Evolutionary conservation across 345 rosid genomes (phyloP).

Genomic region (Populus ilicifolia): DNA sequence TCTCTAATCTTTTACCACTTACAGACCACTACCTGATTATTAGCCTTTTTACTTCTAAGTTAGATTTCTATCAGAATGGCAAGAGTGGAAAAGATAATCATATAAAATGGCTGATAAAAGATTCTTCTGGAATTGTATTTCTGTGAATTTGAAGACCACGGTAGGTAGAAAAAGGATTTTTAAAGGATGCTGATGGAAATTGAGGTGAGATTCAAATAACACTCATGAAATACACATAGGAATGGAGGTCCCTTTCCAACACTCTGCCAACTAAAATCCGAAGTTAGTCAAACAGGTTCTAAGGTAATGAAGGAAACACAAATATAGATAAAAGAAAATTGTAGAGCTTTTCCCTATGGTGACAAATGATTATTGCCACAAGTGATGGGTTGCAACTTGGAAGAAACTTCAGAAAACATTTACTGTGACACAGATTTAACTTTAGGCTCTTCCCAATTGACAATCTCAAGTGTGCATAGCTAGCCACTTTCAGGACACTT

Average conservation of each 20-base stretch:
- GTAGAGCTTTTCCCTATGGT: not conserved
- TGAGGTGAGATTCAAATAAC: not conserved
- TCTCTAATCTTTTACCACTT: not conserved
- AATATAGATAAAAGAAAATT: not conserved
- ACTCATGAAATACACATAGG: not conserved
- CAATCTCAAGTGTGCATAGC: not conserved
- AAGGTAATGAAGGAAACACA: not conserved
- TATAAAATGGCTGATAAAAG: not conserved
- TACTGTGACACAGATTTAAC: not conserved
- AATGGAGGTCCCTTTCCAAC: not conserved
- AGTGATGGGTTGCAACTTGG: not conserved
- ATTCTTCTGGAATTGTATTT: not conserved
- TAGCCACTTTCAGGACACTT: not conserved
- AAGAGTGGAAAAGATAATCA: not conserved
- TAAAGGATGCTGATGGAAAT: not conserved
- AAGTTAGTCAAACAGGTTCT: not conserved
- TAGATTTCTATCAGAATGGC: not conserved
- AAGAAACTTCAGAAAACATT: not conserved
- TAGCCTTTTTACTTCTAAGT: not conserved
- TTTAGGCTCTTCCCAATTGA: not conserved
- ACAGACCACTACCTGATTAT: not conserved
- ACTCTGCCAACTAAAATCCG: not conserved
- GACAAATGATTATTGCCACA: not conserved
- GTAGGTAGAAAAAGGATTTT: not conserved
- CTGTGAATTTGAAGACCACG: not conserved